Evolutionary conservation across 345 rosid genomes (phyloP).

Genomic region (Heritiera littoralis): DNA sequence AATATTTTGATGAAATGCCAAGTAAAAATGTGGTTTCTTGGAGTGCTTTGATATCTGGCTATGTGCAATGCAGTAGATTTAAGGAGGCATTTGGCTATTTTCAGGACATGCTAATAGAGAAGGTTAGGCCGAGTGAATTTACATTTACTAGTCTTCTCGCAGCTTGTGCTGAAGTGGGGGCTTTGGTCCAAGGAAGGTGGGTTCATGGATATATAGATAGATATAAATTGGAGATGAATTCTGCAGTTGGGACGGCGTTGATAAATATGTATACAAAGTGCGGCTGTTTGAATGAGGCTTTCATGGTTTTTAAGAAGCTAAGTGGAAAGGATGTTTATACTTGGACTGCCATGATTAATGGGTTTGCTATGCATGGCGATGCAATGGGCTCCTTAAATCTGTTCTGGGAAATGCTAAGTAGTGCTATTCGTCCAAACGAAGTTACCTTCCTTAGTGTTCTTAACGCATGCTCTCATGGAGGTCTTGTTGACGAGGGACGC

Average conservation of each 20-base stretch:
- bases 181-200: slow-evolving; percentile 36
- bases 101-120: slow-evolving; percentile 31
- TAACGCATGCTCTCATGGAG: slow-evolving; percentile 49
- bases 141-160: slow-evolving; percentile 35
- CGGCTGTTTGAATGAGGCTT: slow-evolving; percentile 36
- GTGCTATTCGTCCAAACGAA: slow-evolving; percentile 41
- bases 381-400: slow-evolving; percentile 36
- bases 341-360: slow-evolving; percentile 53
- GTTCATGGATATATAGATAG: slow-evolving; percentile 26
- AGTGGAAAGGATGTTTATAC: slow-evolving; percentile 32
- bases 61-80: slow-evolving; percentile 29
- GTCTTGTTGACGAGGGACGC: slow-evolving; percentile 48
- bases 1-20: slow-evolving; percentile 38
- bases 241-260: slow-evolving; percentile 29
- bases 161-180: slow-evolving; percentile 37
- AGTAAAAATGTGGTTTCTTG: slow-evolving; percentile 38
- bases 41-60: slow-evolving; percentile 42
- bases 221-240: slow-evolving; percentile 25
- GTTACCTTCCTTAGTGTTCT: slow-evolving; percentile 49
- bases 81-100: slow-evolving; percentile 34
- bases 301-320: slow-evolving; percentile 27
- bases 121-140: slow-evolving; percentile 29
- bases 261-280: slow-evolving; percentile 42
- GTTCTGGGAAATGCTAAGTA: slow-evolving; percentile 39
- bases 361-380: slow-evolving; percentile 51